Conservation (phyloP, 2,329 filamentous ascomycete species). For the Penicillium sp. region DNA sequence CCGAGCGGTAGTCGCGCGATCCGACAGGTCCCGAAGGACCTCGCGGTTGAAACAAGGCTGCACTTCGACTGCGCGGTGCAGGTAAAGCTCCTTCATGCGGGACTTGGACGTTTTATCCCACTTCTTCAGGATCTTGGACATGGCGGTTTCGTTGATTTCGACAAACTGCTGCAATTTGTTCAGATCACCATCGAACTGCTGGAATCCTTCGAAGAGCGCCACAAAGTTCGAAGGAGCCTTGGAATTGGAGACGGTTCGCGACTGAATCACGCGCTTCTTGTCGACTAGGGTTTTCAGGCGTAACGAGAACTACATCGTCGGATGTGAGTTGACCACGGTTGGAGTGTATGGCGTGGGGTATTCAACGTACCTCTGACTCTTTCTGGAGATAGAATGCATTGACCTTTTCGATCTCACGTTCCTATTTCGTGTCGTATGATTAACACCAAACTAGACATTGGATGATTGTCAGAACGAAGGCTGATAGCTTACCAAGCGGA, state of each 20-base stretch:
- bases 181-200: conserved; percentile 93
- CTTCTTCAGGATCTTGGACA: conserved; percentile 99
- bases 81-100: conserved; percentile 94
- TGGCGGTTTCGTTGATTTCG: conserved; percentile 95
- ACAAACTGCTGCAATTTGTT: conserved; percentile 98
- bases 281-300: conserved; percentile 89
- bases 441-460: background rate
- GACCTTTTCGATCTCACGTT: conserved; percentile 97
- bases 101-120: conserved; percentile 99
- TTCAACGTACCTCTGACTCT: conserved; percentile 78
- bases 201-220: conserved; percentile 92
- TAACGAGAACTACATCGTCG: conserved; percentile 72
- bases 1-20: conserved; percentile 93
- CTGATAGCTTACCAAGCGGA: conserved; percentile 70
- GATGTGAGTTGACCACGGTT: background rate
- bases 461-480: background rate
- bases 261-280: conserved; percentile 90
- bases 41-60: conserved; percentile 98
- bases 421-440: conserved; percentile 55
- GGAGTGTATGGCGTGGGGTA: background rate
- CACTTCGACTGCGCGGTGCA: conserved; percentile 93
- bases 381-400: conserved; percentile 98
- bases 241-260: conserved; percentile 72
- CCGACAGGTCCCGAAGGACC: conserved; percentile 93
- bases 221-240: conserved; percentile 92